A percentile compares a stretch with the other conserved stretches of the same genome.
These are phyloP conservation scores for Tardiomyces digboiensis DNA, from an alignment of 1,139 yeast species.

Conservation along the genomic window DNA sequence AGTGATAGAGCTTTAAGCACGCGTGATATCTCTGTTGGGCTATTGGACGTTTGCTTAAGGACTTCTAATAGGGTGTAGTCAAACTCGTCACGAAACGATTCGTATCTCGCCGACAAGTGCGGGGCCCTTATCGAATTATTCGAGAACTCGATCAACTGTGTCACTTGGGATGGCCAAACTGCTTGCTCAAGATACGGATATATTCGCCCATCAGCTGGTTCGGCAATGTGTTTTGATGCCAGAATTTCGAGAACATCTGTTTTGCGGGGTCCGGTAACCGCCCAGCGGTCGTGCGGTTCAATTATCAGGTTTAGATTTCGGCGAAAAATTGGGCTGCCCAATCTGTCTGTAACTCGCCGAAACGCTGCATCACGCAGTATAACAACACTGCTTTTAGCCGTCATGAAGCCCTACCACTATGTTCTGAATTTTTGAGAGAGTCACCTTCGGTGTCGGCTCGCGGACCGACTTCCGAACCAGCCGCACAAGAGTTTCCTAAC, in stretches of 20 bases:
- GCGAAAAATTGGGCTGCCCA: constrained; percentile 9
- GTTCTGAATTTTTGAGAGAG: too few relatives aligned
- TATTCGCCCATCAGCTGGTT: constrained; percentile 44
- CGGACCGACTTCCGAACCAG: too few relatives aligned
- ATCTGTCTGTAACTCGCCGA: neutral
- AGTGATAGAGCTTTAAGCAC: constrained; percentile 47
- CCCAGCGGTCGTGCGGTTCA: constrained; percentile 35
- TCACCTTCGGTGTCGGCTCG: too few relatives aligned
- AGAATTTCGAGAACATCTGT: constrained; percentile 34
- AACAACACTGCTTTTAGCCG: too few relatives aligned
- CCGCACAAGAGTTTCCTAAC: too few relatives aligned
- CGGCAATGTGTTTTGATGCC: constrained; percentile 38
- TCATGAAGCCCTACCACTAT: too few relatives aligned
- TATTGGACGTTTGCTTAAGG: constrained; percentile 31
- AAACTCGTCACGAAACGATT: constrained; percentile 71
- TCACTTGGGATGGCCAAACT: constrained; percentile 38
- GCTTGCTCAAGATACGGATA: constrained; percentile 43
- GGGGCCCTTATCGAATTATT: constrained; percentile 50
- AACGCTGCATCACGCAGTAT: neutral
- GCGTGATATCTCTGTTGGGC: constrained; percentile 27
- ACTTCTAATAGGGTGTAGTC: constrained; percentile 67
- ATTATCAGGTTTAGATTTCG: constrained; percentile 24
- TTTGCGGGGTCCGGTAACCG: constrained; percentile 41
- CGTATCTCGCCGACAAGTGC: constrained; percentile 84
- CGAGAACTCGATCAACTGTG: constrained; percentile 48